A percentile compares a stretch with the other conserved stretches of the same genome.
These are phyloP conservation scores for Scutellaria galericulata DNA, from an alignment of 257 asterid genomes.

Conservation along the genomic window DNA sequence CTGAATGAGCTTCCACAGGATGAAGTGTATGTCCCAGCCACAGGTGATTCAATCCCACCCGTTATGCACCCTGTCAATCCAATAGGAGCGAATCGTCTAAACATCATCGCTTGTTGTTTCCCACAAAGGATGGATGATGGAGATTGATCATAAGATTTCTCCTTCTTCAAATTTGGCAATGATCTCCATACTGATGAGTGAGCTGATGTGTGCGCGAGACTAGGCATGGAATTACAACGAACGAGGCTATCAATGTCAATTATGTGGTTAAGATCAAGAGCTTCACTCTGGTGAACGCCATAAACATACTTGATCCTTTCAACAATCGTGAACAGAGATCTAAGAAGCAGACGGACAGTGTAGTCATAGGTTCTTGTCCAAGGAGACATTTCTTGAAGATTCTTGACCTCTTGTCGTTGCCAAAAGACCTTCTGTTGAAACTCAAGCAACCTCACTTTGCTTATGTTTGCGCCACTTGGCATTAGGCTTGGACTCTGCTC, in stretches of 20 bases:
- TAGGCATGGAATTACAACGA: slow-evolving; percentile 54
- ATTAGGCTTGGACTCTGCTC: slow-evolving; percentile 59
- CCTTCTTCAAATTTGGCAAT: slow-evolving; percentile 51
- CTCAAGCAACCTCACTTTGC: slow-evolving; percentile 54
- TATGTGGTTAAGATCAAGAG: slow-evolving; percentile 25
- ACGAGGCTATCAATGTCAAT: slow-evolving; percentile 30
- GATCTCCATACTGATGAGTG: slow-evolving; percentile 51
- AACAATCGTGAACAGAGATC: slow-evolving; percentile 62
- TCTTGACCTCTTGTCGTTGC: slow-evolving; percentile 75
- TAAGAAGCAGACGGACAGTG: slow-evolving; percentile 61
- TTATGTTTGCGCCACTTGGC: slow-evolving; percentile 49
- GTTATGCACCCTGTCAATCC: slow-evolving; percentile 75
- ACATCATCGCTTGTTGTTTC: slow-evolving; percentile 40
- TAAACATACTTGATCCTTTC: slow-evolving; percentile 58
- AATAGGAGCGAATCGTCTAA: slow-evolving; percentile 47
- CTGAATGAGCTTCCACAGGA: slow-evolving; percentile 50
- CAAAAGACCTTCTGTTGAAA: slow-evolving; percentile 64
- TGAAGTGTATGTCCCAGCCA: slow-evolving; percentile 47
- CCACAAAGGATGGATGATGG: slow-evolving; percentile 46
- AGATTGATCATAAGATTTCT: slow-evolving; percentile 36
- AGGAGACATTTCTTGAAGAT: slow-evolving; percentile 70
- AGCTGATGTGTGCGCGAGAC: slow-evolving; percentile 42
- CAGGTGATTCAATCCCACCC: slow-evolving; percentile 61
- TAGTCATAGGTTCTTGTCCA: slow-evolving; percentile 71
- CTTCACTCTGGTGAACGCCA: slow-evolving; percentile 38